Base-by-base conservation (phyloP, 805 yeast genomes). In the Saturnispora kantuleensis region DNA sequence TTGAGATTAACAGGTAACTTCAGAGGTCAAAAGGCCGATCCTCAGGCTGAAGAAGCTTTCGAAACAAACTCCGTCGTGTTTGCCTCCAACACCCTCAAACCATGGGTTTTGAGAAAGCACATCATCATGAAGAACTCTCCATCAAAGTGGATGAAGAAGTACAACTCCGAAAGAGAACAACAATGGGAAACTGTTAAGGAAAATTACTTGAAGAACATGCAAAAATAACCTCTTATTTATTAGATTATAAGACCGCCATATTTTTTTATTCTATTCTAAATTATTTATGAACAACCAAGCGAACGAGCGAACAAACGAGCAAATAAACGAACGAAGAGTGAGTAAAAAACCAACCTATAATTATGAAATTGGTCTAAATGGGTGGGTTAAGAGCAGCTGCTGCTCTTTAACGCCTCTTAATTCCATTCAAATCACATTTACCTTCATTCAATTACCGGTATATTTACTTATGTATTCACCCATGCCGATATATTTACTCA, bases 31-130 rank as follows among this genome's bases (percentile, higher is more conserved):
- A 60, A 71, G 41, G 78, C 76, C 50, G 73, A 69, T 36, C 74
- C 88, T 6, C 65, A 72, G 35, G 95, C 46, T 4, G 87, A 88
- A 33, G 89, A 81, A 49, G 73, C 70, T 30, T 85, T 86, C 72
- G 83, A 80, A 66, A 78, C 84, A n/a, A 78, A 74, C 59, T 73
- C 84, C 10, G 64, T 69, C 37, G 61, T 53, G 21, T 63, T 62
- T 48, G 63, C 60, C 28, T 59, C 62, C 31, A 49, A 54, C 38
- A 57, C 59, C 13, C 48, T 52, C 17, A 63, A 56, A 44, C 68
- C 68, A 21, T 64, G 68, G 69, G 63, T 65, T 34, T 56, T 63
- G 43, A 56, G 67, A 50, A 63, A 61, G 45, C 69, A 65, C 50
- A 50, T 65, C 31, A 64, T 65, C 50, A 64, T 65, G 68, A 64